Evolutionary conservation across 495 filamentous ascomycete genomes (phyloP).

Genomic region (Aspergillus conjunctus): DNA sequence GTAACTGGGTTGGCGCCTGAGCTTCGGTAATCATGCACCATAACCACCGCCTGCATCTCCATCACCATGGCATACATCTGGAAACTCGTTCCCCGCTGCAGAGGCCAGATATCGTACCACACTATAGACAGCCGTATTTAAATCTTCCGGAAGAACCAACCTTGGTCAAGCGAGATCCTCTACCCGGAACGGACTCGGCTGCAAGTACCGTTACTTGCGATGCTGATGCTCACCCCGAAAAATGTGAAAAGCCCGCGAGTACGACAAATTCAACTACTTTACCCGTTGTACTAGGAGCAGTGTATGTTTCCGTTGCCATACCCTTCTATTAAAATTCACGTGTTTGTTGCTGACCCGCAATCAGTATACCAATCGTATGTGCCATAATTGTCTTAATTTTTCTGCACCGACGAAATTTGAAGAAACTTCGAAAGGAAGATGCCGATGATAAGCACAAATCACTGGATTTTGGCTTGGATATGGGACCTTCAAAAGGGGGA

Average conservation of each 20-base stretch:
- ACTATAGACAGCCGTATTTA: constrained; percentile 30
- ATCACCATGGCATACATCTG: constrained; percentile 31
- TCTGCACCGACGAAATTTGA: constrained; percentile 75
- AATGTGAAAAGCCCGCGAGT: constrained; percentile 50
- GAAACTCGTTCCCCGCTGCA: constrained; percentile 26
- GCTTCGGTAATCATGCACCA: constrained; percentile 35
- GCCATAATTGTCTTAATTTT: constrained; percentile 70
- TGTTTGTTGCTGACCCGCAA: constrained; percentile 26
- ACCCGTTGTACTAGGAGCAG: constrained; percentile 77
- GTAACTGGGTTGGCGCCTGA: background rate
- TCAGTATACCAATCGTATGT: constrained; percentile 73
- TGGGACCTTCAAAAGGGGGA: constrained; percentile 37
- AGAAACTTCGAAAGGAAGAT: constrained; percentile 77
- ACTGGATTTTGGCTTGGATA: constrained; percentile 85
- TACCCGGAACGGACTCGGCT: constrained; percentile 21
- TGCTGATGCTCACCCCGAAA: constrained; percentile 17
- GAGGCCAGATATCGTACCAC: constrained; percentile 35
- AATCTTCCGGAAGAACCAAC: constrained; percentile 28
- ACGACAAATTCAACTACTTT: constrained; percentile 61
- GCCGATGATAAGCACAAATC: constrained; percentile 85
- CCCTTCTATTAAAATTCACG: background rate
- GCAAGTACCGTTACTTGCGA: constrained; percentile 8
- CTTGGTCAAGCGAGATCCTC: constrained; percentile 34
- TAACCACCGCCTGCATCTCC: constrained; percentile 21
- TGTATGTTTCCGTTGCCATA: constrained; percentile 72